Conservation (phyloP, 805 yeast species). For the Metschnikowia anglica region DNA sequence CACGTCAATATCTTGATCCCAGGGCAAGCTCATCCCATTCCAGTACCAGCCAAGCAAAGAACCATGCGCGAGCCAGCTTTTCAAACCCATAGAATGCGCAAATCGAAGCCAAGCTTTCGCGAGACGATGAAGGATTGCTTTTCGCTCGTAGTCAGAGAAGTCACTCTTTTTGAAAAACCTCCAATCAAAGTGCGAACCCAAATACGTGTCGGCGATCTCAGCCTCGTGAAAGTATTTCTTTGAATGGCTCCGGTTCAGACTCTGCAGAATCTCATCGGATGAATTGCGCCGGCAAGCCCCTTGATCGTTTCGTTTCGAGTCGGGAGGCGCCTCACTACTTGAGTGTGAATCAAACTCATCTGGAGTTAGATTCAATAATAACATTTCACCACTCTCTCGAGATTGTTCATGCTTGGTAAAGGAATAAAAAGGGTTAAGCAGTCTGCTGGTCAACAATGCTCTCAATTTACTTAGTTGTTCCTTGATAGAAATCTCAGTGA, state of each 20-base stretch:
- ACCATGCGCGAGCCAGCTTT: slow-evolving; percentile 68
- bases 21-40: slow-evolving; percentile 61
- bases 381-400: not conserved
- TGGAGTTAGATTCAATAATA: not conserved
- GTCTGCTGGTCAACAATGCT: not conserved
- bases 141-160: slow-evolving; percentile 30
- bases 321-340: not conserved
- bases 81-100: slow-evolving; percentile 43
- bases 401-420: not conserved
- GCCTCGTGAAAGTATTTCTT: slow-evolving; percentile 20
- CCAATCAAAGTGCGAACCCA: slow-evolving; percentile 25
- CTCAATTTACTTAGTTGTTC: not conserved
- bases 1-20: slow-evolving; percentile 69
- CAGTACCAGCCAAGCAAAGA: slow-evolving; percentile 62
- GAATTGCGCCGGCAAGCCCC: too few relatives aligned
- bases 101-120: slow-evolving; percentile 54
- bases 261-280: too few relatives aligned
- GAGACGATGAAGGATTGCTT: slow-evolving; percentile 41
- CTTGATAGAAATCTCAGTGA: not conserved
- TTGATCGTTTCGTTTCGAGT: not conserved
- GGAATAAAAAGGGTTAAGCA: not conserved
- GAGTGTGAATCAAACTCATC: slow-evolving; percentile 3
- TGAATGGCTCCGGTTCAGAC: not conserved
- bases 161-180: slow-evolving; percentile 18
- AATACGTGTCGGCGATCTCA: slow-evolving; percentile 3